Base-by-base conservation (phyloP, 176 grass and related monocot genomes). In the Aegilops sharonensis region DNA sequence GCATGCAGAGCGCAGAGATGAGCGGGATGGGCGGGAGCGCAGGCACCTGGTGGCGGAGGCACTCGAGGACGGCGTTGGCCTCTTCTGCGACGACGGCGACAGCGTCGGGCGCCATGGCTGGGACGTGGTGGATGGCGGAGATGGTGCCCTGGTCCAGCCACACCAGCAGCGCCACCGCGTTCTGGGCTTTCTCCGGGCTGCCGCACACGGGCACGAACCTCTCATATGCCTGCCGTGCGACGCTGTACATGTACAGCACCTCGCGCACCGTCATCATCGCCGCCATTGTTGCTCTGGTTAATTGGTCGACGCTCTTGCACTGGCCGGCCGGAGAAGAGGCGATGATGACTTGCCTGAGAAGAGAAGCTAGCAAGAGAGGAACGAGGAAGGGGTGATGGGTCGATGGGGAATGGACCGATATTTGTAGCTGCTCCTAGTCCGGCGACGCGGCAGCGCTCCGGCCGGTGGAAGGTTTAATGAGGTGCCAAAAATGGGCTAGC, bases 101-200 rank as follows among this genome's bases (percentile, higher is more conserved):
- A 34, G 17, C n/a, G 23, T 18, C 0, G 8, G 34, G 29, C 43
- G 66, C 87, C 11, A 24, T 45, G 6, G 3, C 2, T 0, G 10
- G 20, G 7, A 92, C 4, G 9, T 62, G 65, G 8, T 5, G 11
- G 5, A 92, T 76, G 56, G 83, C 64, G 7, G 85, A 15, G 36
- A 86, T 23, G 52, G 65, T 79, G 2, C 67, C 36, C 36, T 80
- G 84, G 50, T 97, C 90, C 2, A 94, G 24, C 79, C 89, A 97
- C 32, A 91, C 59, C 9, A 94, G 75, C 20, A 97, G 64, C 10
- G 90, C 86, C 27, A 92, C 78, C 9, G 75, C 56, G 17, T 97
- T 97, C 25, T 84, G 87, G 5, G 92, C 90, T 20, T 78, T 36
- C 20, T 68, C 21, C 0, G 69, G 68, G 37, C 62, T 35, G n/a